Conservation (phyloP, 306 rosid genomes). For the Cicer cuneatum region DNA sequence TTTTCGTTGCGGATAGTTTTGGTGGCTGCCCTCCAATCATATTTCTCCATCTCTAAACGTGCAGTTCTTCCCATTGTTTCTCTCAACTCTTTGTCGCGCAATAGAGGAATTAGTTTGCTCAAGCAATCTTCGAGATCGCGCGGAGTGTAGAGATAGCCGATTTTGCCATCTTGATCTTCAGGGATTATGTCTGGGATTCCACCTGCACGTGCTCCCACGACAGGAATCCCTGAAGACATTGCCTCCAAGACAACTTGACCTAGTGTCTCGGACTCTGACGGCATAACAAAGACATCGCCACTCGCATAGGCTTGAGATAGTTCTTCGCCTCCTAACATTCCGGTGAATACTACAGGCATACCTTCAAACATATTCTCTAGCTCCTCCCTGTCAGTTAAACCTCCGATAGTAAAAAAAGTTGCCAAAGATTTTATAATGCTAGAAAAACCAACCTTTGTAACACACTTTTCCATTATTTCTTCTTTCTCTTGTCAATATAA, state of each 20-base stretch:
- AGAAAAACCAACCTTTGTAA: neutral
- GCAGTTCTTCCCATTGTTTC: conserved; percentile 82
- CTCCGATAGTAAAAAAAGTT: conserved; percentile 6
- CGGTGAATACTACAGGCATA: conserved; percentile 95
- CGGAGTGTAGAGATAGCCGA: conserved; percentile 70
- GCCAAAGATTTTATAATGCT: conserved; percentile 5
- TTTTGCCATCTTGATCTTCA: conserved; percentile 80
- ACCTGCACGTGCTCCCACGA: conserved; percentile 93
- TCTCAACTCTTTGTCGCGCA: conserved; percentile 70
- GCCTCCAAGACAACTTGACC: conserved; percentile 95
- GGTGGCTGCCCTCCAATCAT: conserved; percentile 94
- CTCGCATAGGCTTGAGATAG: conserved; percentile 94
- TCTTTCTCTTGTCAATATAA: neutral
- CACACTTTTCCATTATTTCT: neutral
- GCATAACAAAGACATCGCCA: conserved; percentile 93
- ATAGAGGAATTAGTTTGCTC: conserved; percentile 72
- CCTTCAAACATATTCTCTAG: conserved; percentile 84
- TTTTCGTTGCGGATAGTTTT: conserved; percentile 75
- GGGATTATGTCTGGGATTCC: conserved; percentile 96
- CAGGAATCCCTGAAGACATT: conserved; percentile 93
- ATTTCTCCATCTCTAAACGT: conserved; percentile 89
- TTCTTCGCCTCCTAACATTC: conserved; percentile 95
- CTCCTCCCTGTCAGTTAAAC: conserved; percentile 70
- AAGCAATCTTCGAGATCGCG: conserved; percentile 86
- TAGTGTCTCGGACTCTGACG: conserved; percentile 95